These are phyloP conservation scores for Axilococcus clingmanii DNA, from an alignment of 139 green algal genomes.

Conservation along the genomic window DNA sequence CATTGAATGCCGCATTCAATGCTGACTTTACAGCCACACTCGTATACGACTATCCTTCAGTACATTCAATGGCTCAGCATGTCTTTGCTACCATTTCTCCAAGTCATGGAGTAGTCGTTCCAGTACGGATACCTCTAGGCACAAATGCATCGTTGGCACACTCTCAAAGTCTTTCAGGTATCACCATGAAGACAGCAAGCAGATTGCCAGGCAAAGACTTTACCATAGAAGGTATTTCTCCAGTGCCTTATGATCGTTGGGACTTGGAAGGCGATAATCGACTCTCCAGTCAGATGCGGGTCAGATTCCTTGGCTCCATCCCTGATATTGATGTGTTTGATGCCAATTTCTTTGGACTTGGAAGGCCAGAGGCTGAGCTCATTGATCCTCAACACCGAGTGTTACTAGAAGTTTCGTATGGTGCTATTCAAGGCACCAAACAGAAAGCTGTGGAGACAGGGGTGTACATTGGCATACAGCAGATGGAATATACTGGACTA, in stretches of 20 bases:
- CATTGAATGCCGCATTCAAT: conserved; percentile 15
- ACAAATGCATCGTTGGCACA: too few relatives aligned
- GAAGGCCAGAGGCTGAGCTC: conserved; percentile 30
- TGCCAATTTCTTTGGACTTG: conserved; percentile 32
- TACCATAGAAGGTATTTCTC: conserved; percentile 17
- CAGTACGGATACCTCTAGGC: too few relatives aligned
- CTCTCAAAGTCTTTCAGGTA: too few relatives aligned
- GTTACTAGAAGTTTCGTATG: conserved; percentile 32
- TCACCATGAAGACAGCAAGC: too few relatives aligned
- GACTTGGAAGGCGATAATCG: conserved; percentile 26
- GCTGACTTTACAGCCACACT: conserved; percentile 24
- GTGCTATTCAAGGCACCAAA: conserved; percentile 11
- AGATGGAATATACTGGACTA: conserved; percentile 59
- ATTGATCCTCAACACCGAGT: conserved; percentile 71
- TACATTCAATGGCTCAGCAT: conserved; percentile 24
- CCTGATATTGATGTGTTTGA: conserved; percentile 42
- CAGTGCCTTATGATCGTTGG: conserved; percentile 34
- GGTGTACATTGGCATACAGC: conserved; percentile 60
- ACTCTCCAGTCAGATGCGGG: too few relatives aligned
- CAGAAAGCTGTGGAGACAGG: conserved; percentile 16
- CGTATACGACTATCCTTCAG: conserved; percentile 43
- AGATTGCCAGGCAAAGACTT: too few relatives aligned
- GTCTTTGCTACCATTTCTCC: too few relatives aligned
- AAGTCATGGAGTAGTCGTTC: too few relatives aligned
- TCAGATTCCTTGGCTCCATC: conserved; percentile 54